Evolutionary conservation across 176 grass and related monocot species (phyloP).

Genomic region (Oryza brachyantha): DNA sequence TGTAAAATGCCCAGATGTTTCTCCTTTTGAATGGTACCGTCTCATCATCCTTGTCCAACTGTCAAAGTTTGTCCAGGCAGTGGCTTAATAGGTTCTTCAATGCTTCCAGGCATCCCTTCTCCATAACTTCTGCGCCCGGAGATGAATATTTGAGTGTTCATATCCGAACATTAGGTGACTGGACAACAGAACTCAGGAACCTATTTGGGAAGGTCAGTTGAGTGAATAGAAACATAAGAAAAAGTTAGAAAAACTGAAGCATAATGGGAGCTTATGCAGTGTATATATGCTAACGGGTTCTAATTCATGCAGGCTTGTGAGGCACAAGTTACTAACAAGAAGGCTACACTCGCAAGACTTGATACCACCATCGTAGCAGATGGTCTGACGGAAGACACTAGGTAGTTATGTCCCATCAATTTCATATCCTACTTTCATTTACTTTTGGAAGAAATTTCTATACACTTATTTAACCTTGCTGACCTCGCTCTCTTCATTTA

Average conservation of each 20-base stretch:
- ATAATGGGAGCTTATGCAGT: background rate
- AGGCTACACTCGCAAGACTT: conserved; percentile 75
- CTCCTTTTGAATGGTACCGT: conserved; percentile 89
- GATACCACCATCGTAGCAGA: conserved; percentile 90
- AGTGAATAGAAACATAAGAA: background rate
- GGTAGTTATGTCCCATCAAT: conserved; percentile 32
- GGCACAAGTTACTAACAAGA: conserved; percentile 70
- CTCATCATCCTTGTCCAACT: background rate
- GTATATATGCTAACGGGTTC: background rate
- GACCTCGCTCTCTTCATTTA: conserved; percentile 25
- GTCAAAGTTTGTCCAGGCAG: background rate
- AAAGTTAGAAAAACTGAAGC: background rate
- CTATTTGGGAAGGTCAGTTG: conserved; percentile 78
- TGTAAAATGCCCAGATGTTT: conserved; percentile 93
- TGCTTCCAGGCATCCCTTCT: conserved; percentile 89
- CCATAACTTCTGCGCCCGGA: conserved; percentile 96
- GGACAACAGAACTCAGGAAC: conserved; percentile 87
- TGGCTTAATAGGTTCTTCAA: conserved; percentile 5
- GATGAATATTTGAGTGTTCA: conserved; percentile 92
- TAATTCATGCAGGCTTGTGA: conserved; percentile 69
- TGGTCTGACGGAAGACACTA: conserved; percentile 53
- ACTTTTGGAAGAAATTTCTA: conserved; percentile 9
- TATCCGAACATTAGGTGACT: conserved; percentile 93
- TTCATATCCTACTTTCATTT: background rate
- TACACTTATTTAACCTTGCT: background rate